These are phyloP conservation scores for Calocybe cyanea DNA, from an alignment of 768 basidiomycete species.

Conservation along the genomic window DNA sequence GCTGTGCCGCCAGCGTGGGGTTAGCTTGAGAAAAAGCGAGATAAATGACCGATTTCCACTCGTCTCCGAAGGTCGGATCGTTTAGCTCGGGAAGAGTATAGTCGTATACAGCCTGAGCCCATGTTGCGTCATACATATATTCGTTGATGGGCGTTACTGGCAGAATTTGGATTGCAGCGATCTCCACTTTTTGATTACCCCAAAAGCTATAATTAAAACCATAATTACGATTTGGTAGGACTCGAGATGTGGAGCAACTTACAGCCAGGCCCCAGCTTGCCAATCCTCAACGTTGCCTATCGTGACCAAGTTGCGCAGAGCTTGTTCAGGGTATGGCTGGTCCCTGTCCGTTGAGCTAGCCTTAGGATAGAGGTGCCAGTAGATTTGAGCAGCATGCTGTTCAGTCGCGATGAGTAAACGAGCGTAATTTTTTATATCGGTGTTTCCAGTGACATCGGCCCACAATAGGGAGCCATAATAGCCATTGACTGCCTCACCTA, in stretches of 20 bases:
- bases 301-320: slow-evolving; percentile 25
- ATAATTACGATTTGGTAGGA: background rate
- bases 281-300: slow-evolving; percentile 34
- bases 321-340: slow-evolving; percentile 31
- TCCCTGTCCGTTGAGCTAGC: slow-evolving; percentile 26
- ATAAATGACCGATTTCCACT: slow-evolving; percentile 32
- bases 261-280: slow-evolving; percentile 34
- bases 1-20: slow-evolving; percentile 22
- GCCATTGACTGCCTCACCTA: slow-evolving; percentile 30
- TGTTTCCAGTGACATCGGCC: slow-evolving; percentile 26
- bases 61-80: slow-evolving; percentile 23
- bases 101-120: slow-evolving; percentile 24
- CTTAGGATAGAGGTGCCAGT: slow-evolving; percentile 33
- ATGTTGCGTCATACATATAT: slow-evolving; percentile 27
- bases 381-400: slow-evolving; percentile 28
- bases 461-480: slow-evolving; percentile 33
- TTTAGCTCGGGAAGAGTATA: slow-evolving; percentile 25
- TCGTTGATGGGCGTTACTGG: slow-evolving; percentile 33
- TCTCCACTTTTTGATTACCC: slow-evolving; percentile 28
- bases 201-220: slow-evolving; percentile 21
- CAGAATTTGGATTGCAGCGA: slow-evolving; percentile 32
- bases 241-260: slow-evolving; percentile 12
- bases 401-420: slow-evolving; percentile 31
- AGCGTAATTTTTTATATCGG: slow-evolving; percentile 28
- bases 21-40: slow-evolving; percentile 27